Evolutionary conservation across 805 yeast species (phyloP).

Genomic region (Wickerhamomyces mucosus): DNA sequence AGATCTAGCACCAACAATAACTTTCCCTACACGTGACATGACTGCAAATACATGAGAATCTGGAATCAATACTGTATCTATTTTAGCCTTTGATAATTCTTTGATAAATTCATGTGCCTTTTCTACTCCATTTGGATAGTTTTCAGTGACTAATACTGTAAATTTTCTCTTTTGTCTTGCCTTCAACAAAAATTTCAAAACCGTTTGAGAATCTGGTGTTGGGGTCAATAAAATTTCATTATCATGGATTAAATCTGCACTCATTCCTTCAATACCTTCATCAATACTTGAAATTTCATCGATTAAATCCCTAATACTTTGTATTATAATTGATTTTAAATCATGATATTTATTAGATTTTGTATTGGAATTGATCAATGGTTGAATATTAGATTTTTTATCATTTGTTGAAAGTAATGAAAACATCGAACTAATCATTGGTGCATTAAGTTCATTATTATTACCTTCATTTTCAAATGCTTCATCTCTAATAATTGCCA

Average conservation of each 20-base stretch:
- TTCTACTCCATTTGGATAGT: conserved; percentile 80
- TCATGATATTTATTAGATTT: conserved; percentile 34
- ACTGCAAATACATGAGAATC: conserved; percentile 90
- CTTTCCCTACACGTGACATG: conserved; percentile 96
- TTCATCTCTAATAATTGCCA: conserved; percentile 83
- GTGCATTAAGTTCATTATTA: conserved; percentile 21
- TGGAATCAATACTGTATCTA: conserved; percentile 85
- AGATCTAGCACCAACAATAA: conserved; percentile 82
- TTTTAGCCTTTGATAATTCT: conserved; percentile 71
- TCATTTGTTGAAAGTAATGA: conserved; percentile 56
- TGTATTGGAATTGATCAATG: conserved; percentile 16
- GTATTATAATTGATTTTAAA: conserved; percentile 76
- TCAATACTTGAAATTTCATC: conserved; percentile 87
- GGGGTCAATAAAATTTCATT: conserved; percentile 81
- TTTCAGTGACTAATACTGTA: conserved; percentile 86
- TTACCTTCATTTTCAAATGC: conserved; percentile 37
- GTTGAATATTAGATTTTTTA: conserved; percentile 13
- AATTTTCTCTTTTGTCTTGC: conserved; percentile 87
- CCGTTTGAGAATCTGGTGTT: conserved; percentile 90
- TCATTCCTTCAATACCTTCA: conserved; percentile 85
- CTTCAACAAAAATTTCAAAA: conserved; percentile 72
- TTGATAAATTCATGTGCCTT: conserved; percentile 74
- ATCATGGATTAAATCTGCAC: conserved; percentile 90
- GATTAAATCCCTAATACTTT: conserved; percentile 83
- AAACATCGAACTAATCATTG: conserved; percentile 80